Evolutionary conservation across 495 filamentous ascomycete species (phyloP).

Genomic region (Usnea hakonensis): DNA sequence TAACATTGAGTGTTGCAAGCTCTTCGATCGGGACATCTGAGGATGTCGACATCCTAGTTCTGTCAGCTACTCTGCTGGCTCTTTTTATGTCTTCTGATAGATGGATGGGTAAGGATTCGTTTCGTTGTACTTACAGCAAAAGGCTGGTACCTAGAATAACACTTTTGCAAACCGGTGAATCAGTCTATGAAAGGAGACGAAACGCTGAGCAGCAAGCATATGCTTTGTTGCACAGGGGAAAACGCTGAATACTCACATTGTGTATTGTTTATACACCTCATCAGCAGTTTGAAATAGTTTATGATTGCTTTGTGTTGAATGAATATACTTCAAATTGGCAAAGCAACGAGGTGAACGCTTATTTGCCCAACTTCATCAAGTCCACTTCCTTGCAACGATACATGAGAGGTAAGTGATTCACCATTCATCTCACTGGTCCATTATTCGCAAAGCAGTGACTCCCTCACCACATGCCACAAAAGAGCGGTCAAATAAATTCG

Average conservation of each 20-base stretch:
- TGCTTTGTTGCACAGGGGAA: not conserved
- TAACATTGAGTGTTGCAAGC: not conserved
- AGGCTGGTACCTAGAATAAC: not conserved
- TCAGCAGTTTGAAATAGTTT: not conserved
- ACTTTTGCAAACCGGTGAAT: not conserved
- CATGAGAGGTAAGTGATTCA: not conserved
- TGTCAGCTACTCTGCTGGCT: not conserved
- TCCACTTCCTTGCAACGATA: not conserved
- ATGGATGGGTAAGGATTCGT: not conserved
- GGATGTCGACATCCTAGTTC: not conserved
- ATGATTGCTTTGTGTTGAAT: not conserved
- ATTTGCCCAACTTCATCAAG: not conserved
- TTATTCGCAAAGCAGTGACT: not conserved
- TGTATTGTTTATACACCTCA: not conserved
- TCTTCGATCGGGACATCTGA: not conserved
- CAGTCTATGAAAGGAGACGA: not conserved
- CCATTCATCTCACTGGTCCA: not conserved
- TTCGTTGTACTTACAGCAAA: not conserved
- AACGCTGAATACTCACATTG: not conserved
- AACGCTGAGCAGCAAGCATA: not conserved
- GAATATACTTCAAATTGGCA: not conserved
- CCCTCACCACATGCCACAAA: not conserved
- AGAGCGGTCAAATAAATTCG: not conserved
- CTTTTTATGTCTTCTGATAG: not conserved
- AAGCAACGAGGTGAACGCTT: not conserved